These are phyloP conservation scores for Spathaspora arborariae DNA, from an alignment of 805 yeast species.

Conservation along the genomic window DNA sequence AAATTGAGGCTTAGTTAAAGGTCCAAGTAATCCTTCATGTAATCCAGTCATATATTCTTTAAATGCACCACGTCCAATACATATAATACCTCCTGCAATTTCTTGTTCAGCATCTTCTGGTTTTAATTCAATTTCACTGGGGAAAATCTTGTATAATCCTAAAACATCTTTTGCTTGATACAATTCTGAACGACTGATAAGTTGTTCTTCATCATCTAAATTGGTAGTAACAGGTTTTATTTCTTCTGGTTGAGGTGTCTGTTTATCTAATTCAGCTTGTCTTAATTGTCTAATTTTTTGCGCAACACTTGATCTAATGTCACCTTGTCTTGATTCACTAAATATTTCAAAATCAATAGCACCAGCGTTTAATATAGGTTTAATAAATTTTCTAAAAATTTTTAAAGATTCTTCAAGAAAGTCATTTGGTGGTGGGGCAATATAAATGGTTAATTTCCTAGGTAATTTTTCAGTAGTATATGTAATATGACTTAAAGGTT, in stretches of 20 bases:
- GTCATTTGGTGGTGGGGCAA: slow-evolving; percentile 98
- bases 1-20: slow-evolving; percentile 49
- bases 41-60: slow-evolving; percentile 88
- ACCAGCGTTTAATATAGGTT: slow-evolving; percentile 80
- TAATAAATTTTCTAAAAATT: slow-evolving; percentile 73
- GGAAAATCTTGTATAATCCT: slow-evolving; percentile 49
- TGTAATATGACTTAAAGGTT: slow-evolving; percentile 44
- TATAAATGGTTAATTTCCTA: slow-evolving; percentile 73
- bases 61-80: slow-evolving; percentile 93
- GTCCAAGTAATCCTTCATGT: slow-evolving; percentile 94
- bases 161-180: slow-evolving; percentile 46
- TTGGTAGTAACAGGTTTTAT: slow-evolving; percentile 7
- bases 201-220: slow-evolving; percentile 21
- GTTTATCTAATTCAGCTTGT: slow-evolving; percentile 14
- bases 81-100: slow-evolving; percentile 77
- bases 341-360: slow-evolving; percentile 80
- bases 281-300: slow-evolving; percentile 73
- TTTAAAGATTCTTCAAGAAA: slow-evolving; percentile 69
- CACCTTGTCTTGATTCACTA: slow-evolving; percentile 84
- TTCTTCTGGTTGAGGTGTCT: slow-evolving; percentile 1
- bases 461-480: slow-evolving; percentile 52
- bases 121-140: slow-evolving; percentile 30
- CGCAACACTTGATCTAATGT: slow-evolving; percentile 77
- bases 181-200: slow-evolving; percentile 26
- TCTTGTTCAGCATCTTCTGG: slow-evolving; percentile 46